Conservation (phyloP, 1,284 basidiomycete species). For the Blastosporella zonata region DNA sequence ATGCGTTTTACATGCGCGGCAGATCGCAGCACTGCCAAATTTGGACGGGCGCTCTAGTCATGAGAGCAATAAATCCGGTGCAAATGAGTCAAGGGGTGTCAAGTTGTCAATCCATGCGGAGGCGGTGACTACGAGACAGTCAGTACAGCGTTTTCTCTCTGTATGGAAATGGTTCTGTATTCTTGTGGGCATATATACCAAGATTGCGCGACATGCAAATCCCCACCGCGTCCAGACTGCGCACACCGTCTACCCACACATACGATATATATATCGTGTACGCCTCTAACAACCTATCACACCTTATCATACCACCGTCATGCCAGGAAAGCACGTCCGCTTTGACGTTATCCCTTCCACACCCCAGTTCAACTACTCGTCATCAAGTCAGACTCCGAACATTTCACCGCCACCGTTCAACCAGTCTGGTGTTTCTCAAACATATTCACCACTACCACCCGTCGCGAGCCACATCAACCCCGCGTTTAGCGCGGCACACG, state of each 20-base stretch:
- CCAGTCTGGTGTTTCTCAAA: conserved; percentile 12
- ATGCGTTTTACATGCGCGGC: not conserved
- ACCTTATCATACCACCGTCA: conserved; percentile 6
- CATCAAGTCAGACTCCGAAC: no score
- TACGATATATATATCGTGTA: not conserved
- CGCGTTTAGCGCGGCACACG: conserved; percentile 11
- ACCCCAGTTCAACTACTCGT: conserved; percentile 17
- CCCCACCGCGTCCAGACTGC: conserved; percentile 1
- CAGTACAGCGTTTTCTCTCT: conserved; percentile 3
- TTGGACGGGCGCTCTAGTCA: conserved; percentile 11
- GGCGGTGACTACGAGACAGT: conserved; percentile 14
- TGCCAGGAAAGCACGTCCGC: conserved; percentile 27
- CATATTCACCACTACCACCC: conserved; percentile 14
- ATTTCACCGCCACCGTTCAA: conserved; percentile 18
- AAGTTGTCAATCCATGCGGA: conserved; percentile 5
- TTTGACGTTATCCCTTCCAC: conserved; percentile 21
- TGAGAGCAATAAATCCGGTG: conserved; percentile 11
- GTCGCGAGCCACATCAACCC: conserved; percentile 18
- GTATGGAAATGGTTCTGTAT: conserved; percentile 10
- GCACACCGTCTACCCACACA: not conserved
- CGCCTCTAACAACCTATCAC: not conserved
- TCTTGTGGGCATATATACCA: conserved; percentile 6
- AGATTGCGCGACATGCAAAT: conserved; percentile 2
- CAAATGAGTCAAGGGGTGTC: conserved; percentile 16
- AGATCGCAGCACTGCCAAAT: not conserved